Evolutionary conservation across 2,329 filamentous ascomycete species (phyloP).

Genomic region (Phoma sp.): DNA sequence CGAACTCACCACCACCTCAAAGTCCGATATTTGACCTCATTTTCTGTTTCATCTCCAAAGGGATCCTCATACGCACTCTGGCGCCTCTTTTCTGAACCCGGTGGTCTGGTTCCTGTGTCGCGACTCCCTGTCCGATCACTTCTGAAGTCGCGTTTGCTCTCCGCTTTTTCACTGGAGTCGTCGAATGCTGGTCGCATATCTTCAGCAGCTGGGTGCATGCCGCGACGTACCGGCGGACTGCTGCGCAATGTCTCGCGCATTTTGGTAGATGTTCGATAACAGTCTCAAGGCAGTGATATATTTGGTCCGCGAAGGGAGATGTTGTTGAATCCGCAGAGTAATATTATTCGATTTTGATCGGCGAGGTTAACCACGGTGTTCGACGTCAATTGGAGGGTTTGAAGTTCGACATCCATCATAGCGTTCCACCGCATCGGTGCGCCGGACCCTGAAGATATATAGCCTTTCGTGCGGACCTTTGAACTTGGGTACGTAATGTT

Average conservation of each 20-base stretch:
- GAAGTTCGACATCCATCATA: not conserved
- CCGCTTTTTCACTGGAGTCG: conserved; percentile 2
- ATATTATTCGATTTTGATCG: not conserved
- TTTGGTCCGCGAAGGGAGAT: not conserved
- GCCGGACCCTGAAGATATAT: conserved; percentile 12
- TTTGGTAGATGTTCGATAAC: not conserved
- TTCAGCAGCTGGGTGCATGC: conserved; percentile 10
- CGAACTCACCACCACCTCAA: conserved; percentile 55
- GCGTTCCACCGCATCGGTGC: conserved; percentile 1
- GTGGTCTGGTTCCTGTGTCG: not conserved
- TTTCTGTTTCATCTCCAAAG: conserved; percentile 36
- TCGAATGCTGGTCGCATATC: conserved; percentile 1
- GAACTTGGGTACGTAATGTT: conserved; percentile 15
- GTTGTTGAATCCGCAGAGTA: not conserved
- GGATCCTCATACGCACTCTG: conserved; percentile 14
- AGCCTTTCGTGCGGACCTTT: conserved; percentile 6
- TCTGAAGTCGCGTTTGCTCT: conserved; percentile 5
- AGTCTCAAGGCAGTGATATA: no score
- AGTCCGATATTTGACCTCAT: conserved; percentile 59
- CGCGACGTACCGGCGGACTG: conserved; percentile 4
- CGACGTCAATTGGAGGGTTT: conserved; percentile 7
- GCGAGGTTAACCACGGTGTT: not conserved
- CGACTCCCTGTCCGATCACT: conserved; percentile 3
- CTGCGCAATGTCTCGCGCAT: conserved; percentile 16
- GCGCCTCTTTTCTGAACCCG: not conserved